Percentiles rank a stretch among this genome's conserved stretches.
Conservation (phyloP, 2,329 filamentous ascomycete species). For the Talaromyces sp. region DNA sequence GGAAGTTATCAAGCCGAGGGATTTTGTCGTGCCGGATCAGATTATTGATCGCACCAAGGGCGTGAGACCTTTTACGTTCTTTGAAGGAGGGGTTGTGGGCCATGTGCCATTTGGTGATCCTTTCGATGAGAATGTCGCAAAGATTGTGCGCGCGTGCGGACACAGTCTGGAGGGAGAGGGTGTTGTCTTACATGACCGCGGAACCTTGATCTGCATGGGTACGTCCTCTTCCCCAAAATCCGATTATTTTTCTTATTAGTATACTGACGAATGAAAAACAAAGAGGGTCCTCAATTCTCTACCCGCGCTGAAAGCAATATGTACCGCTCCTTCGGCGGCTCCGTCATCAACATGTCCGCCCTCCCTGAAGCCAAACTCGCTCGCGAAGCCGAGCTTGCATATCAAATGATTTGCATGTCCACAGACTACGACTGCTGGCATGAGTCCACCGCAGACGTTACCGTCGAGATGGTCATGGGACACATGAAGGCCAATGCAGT, state of each 20-base stretch:
- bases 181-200: constrained; percentile 77
- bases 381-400: constrained; percentile 90
- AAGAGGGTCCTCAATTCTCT: constrained; percentile 96
- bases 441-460: constrained; percentile 70
- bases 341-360: constrained; percentile 96
- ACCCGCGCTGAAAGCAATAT: constrained; percentile 93
- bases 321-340: constrained; percentile 91
- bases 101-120: constrained; percentile 96
- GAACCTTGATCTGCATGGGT: constrained; percentile 90
- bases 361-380: constrained; percentile 95
- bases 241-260: not conserved
- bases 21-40: constrained; percentile 96
- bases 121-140: constrained; percentile 75
- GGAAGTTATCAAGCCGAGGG: constrained; percentile 89
- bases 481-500: constrained; percentile 91
- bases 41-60: constrained; percentile 97
- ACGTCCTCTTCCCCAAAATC: constrained; percentile 27
- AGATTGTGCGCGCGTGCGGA: constrained; percentile 75
- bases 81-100: constrained; percentile 75
- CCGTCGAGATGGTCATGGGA: constrained; percentile 93
- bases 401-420: constrained; percentile 99
- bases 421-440: constrained; percentile 99
- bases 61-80: constrained; percentile 90
- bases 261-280: not conserved
- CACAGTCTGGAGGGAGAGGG: constrained; percentile 75